A percentile compares a stretch with the other conserved stretches of the same genome.
phyloP scores from a whole-genome alignment of 2,329 filamentous ascomycete genomes.

The Xylariaceae sp. region DNA sequence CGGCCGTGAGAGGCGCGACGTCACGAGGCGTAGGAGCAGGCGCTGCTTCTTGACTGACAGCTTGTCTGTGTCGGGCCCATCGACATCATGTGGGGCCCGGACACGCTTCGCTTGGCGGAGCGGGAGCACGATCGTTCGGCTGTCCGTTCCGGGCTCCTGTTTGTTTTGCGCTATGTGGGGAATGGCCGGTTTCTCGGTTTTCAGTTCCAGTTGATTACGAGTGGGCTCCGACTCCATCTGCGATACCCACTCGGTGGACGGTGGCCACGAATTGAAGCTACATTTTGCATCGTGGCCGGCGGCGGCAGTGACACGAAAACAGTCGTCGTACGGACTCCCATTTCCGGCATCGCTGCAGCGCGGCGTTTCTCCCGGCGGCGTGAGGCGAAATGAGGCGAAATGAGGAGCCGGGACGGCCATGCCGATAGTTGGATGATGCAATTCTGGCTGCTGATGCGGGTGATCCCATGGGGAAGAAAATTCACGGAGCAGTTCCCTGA shows the following conservation, averaged over 20 bases:
- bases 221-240: no score
- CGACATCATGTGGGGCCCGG: conserved; percentile 54
- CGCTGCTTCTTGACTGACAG: conserved; percentile 63
- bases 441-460: not conserved
- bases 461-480: not conserved
- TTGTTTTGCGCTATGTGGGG: not conserved
- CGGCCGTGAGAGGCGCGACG: conserved; percentile 64
- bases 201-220: not conserved
- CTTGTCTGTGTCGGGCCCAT: conserved; percentile 50
- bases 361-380: conserved; percentile 8
- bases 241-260: not conserved
- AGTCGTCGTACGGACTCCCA: not conserved
- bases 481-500: conserved; percentile 8
- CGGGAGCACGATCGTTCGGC: not conserved
- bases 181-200: not conserved
- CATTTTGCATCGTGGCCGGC: not conserved
- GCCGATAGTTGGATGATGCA: conserved; percentile 4
- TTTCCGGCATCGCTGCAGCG: not conserved
- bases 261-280: not conserved
- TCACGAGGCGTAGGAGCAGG: conserved; percentile 59
- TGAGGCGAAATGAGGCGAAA: conserved; percentile 15
- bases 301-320: not conserved
- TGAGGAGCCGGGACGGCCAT: conserved; percentile 11
- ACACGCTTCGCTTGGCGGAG: conserved; percentile 42
- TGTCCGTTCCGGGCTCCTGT: not conserved